A percentile compares a stretch with the other conserved stretches of the same genome.
Evolutionary conservation across 148 eudicot genomes (phyloP).

Genomic region (Gaultheria prostrata): DNA sequence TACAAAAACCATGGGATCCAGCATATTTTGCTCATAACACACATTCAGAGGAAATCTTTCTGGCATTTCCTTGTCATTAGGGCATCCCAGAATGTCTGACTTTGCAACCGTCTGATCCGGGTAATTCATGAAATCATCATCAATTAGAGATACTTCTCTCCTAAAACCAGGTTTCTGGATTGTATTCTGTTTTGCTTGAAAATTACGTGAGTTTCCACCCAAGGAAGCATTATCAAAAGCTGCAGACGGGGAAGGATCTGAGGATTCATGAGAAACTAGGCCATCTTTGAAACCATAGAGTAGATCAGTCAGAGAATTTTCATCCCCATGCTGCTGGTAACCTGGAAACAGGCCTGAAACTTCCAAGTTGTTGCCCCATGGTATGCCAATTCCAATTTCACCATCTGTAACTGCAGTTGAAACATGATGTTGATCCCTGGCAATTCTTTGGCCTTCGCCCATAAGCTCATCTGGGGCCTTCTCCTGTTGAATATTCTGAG

Average conservation of each 20-base stretch:
- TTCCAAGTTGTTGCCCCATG: conserved; percentile 24
- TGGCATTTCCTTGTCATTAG: conserved; percentile 21
- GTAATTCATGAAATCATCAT: conserved; percentile 34
- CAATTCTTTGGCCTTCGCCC: conserved; percentile 23
- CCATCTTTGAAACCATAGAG: conserved; percentile 37
- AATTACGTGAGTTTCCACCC: conserved; percentile 14
- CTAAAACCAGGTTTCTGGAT: conserved; percentile 21
- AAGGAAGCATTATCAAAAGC: conserved; percentile 22
- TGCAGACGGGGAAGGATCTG: conserved; percentile 24
- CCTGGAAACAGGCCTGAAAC: conserved; percentile 26
- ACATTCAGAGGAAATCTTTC: conserved; percentile 17
- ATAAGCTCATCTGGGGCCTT: conserved; percentile 29
- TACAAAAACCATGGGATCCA: conserved; percentile 33
- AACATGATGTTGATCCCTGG: conserved; percentile 33
- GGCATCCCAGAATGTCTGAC: conserved; percentile 25
- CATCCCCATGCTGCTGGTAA: conserved; percentile 28
- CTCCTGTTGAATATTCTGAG: conserved; percentile 26
- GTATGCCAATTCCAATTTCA: conserved; percentile 23
- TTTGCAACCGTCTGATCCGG: conserved; percentile 28
- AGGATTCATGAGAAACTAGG: conserved; percentile 26
- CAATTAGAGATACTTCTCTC: conserved; percentile 41
- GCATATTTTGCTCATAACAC: conserved; percentile 30
- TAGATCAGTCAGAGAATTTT: conserved; percentile 34
- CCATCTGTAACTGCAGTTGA: conserved; percentile 17
- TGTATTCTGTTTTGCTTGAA: conserved; percentile 25